These are phyloP conservation scores for Angophora floribunda DNA, from an alignment of 345 rosid species.

Conservation along the genomic window DNA sequence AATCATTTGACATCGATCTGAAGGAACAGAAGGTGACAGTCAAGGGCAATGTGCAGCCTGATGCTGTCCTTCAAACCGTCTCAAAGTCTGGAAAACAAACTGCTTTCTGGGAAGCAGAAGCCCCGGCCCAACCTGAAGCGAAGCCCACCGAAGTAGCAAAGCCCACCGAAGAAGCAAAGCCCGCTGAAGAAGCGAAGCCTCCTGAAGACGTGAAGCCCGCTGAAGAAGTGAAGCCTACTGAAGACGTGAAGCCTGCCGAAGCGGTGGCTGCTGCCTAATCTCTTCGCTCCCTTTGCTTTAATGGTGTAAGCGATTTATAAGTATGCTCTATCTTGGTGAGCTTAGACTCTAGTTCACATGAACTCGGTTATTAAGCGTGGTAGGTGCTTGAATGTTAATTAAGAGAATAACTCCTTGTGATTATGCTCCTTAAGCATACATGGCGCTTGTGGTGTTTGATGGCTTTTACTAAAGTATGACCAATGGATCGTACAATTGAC, in stretches of 20 bases:
- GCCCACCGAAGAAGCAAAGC: neutral
- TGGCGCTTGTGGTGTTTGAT: neutral
- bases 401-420: neutral
- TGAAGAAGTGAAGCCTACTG: neutral
- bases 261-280: conserved; percentile 22
- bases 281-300: neutral
- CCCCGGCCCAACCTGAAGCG: conserved; percentile 18
- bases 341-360: neutral
- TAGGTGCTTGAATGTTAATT: neutral
- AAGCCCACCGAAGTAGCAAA: conserved; percentile 11
- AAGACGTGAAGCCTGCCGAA: neutral
- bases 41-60: conserved; percentile 75
- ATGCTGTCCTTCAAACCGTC: conserved; percentile 68
- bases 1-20: conserved; percentile 63
- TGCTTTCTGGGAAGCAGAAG: conserved; percentile 66
- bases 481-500: neutral
- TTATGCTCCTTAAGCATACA: neutral
- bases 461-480: neutral
- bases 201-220: neutral
- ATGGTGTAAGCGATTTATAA: neutral
- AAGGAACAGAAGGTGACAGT: conserved; percentile 83
- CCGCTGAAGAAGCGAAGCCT: neutral
- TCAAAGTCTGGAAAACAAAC: conserved; percentile 81
- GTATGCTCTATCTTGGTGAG: neutral
- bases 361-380: neutral